These are phyloP conservation scores for Boletus subparvulus DNA, from an alignment of 768 basidiomycete species.

Conservation along the genomic window DNA sequence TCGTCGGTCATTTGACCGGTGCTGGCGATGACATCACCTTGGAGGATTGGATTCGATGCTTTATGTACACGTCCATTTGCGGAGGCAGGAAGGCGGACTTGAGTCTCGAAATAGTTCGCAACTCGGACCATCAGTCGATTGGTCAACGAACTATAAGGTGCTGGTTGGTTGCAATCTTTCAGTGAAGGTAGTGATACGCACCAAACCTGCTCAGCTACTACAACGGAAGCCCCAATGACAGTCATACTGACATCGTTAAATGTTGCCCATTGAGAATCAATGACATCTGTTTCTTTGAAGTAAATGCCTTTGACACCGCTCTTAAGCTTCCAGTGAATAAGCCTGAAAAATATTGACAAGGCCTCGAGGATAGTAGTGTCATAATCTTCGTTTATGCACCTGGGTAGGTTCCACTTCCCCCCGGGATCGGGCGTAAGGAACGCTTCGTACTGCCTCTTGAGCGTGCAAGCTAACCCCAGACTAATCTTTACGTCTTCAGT, in stretches of 20 bases:
- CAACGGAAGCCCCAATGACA: constrained; percentile 79
- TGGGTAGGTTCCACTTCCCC: constrained; percentile 85
- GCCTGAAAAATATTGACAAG: constrained; percentile 84
- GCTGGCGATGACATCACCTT: constrained; percentile 38
- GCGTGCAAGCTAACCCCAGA: constrained; percentile 89
- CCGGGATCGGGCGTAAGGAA: constrained; percentile 84
- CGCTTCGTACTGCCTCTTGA: constrained; percentile 93
- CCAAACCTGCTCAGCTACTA: constrained; percentile 97
- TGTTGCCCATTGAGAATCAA: constrained; percentile 95
- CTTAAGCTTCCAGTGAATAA: constrained; percentile 96
- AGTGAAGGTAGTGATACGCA: constrained; percentile 37
- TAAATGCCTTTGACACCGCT: constrained; percentile 88
- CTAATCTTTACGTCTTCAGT: constrained; percentile 89
- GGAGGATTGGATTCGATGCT: constrained; percentile 35
- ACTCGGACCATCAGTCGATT: constrained; percentile 92
- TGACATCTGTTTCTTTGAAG: constrained; percentile 97
- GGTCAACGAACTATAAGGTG: constrained; percentile 68
- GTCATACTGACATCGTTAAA: constrained; percentile 90
- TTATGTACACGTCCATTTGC: constrained; percentile 31
- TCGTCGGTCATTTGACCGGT: constrained; percentile 67
- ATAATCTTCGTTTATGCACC: constrained; percentile 87
- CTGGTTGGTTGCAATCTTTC: neutral
- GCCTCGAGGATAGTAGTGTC: constrained; percentile 87
- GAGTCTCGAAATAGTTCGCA: constrained; percentile 91
- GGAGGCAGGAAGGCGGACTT: constrained; percentile 74